These are phyloP conservation scores for Drechslerella coelobrocha DNA, from an alignment of 2,329 filamentous ascomycete genomes.

Conservation along the genomic window DNA sequence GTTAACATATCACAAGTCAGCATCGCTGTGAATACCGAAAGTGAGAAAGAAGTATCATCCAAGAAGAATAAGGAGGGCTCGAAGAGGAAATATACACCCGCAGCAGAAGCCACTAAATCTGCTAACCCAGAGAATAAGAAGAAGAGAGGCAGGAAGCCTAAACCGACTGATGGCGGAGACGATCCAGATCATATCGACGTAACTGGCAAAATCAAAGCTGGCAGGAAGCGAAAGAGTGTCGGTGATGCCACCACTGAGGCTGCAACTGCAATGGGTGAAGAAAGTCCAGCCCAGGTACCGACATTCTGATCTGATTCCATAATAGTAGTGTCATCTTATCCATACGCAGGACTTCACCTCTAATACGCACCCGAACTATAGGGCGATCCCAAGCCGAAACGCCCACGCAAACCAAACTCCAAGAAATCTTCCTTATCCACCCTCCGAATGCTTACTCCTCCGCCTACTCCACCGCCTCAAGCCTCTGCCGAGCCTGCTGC, in stretches of 20 bases:
- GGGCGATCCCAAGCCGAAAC: slow-evolving; percentile 8
- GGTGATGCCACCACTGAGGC: not conserved
- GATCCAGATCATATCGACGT: not conserved
- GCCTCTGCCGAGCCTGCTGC: slow-evolving; percentile 15
- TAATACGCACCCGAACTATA: not conserved
- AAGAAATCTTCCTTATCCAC: not conserved
- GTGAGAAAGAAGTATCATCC: not conserved
- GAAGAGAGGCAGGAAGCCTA: slow-evolving; percentile 29
- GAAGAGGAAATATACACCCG: not conserved
- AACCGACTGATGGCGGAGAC: not conserved
- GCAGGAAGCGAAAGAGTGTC: slow-evolving; percentile 6
- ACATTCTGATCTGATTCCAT: too few relatives aligned
- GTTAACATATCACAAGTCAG: too few relatives aligned
- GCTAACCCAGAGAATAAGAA: slow-evolving; percentile 1
- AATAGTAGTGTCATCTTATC: too few relatives aligned
- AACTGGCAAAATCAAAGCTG: not conserved
- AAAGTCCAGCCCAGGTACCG: too few relatives aligned
- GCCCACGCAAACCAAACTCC: slow-evolving; percentile 1
- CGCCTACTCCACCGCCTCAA: slow-evolving; percentile 19
- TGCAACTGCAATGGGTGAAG: not conserved
- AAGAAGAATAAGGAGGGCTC: not conserved
- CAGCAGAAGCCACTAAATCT: not conserved
- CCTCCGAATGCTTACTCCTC: slow-evolving; percentile 3
- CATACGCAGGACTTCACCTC: not conserved
- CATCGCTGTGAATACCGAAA: not conserved